A percentile compares a stretch with the other conserved stretches of the same genome.
Conservation (phyloP, 345 rosid genomes). For the Trapa incisa region DNA sequence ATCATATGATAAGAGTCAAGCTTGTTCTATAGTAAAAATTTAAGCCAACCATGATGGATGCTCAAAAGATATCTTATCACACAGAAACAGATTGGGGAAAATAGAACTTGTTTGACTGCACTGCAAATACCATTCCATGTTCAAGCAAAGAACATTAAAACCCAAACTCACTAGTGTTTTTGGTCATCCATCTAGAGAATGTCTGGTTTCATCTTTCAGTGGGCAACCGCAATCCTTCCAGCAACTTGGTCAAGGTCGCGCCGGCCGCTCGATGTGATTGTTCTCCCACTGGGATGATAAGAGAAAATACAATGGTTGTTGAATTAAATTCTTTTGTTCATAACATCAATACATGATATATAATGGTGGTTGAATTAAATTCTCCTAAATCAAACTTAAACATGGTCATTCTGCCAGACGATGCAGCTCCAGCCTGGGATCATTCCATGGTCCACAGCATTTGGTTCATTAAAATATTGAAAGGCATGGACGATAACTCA, state of each 20-base stretch:
- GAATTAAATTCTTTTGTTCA: not conserved
- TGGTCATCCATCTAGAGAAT: not conserved
- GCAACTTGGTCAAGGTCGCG: constrained; percentile 50
- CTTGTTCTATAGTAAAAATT: not conserved
- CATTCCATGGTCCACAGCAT: not conserved
- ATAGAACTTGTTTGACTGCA: not conserved
- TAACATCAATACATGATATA: too few relatives aligned
- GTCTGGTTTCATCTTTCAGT: constrained; percentile 4
- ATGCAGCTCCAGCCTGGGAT: too few relatives aligned
- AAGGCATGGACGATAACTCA: not conserved
- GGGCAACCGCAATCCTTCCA: constrained; percentile 28
- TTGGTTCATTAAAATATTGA: not conserved
- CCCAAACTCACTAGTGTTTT: not conserved
- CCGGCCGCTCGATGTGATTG: constrained; percentile 35
- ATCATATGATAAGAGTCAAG: not conserved
- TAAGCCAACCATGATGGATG: not conserved
- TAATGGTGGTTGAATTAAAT: too few relatives aligned
- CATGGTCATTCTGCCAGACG: too few relatives aligned
- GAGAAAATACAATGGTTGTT: not conserved
- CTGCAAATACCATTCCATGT: not conserved
- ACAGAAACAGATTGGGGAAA: not conserved
- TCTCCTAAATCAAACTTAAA: too few relatives aligned
- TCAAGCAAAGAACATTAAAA: not conserved
- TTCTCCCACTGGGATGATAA: constrained; percentile 27
- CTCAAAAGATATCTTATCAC: not conserved